These are phyloP conservation scores for Novymonas esmeraldas DNA, from an alignment of 208 protist species.

Conservation along the genomic window DNA sequence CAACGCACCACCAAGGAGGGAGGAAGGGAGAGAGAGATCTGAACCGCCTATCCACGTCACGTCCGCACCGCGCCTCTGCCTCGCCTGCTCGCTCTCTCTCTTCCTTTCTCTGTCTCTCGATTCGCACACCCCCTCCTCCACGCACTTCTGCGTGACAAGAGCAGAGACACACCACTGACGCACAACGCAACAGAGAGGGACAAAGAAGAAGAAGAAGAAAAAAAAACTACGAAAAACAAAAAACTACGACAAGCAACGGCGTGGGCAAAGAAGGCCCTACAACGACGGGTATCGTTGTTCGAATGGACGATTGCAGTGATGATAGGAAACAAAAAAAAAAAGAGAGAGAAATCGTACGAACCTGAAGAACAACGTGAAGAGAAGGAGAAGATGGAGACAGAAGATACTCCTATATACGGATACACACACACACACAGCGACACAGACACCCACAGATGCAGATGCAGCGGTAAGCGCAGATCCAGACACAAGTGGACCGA, in stretches of 20 bases:
- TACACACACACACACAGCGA: neutral
- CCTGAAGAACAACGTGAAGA: constrained; percentile 3
- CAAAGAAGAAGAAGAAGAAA: neutral
- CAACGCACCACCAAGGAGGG: too few relatives aligned
- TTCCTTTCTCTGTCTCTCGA: too few relatives aligned
- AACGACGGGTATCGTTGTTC: constrained; percentile 6
- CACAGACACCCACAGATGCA: too few relatives aligned
- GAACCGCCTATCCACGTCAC: too few relatives aligned
- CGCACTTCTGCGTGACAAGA: neutral
- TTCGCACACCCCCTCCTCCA: too few relatives aligned
- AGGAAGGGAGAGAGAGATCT: too few relatives aligned
- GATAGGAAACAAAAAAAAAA: constrained; percentile 10
- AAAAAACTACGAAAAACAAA: neutral
- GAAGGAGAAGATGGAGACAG: constrained; percentile 6
- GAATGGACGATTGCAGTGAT: neutral
- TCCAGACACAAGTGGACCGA: too few relatives aligned
- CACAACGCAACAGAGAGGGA: neutral
- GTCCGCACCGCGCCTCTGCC: too few relatives aligned
- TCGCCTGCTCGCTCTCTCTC: too few relatives aligned
- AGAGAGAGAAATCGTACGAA: constrained; percentile 1
- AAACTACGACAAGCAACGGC: neutral
- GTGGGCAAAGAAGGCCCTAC: neutral
- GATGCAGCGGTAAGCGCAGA: too few relatives aligned
- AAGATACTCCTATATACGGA: neutral
- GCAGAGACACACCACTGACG: neutral